Percentiles rank a stretch among this genome's conserved stretches.
Evolutionary conservation across 192 early-diverging fungal genomes (phyloP).

Genomic region (Radiomyces spectabilis): DNA sequence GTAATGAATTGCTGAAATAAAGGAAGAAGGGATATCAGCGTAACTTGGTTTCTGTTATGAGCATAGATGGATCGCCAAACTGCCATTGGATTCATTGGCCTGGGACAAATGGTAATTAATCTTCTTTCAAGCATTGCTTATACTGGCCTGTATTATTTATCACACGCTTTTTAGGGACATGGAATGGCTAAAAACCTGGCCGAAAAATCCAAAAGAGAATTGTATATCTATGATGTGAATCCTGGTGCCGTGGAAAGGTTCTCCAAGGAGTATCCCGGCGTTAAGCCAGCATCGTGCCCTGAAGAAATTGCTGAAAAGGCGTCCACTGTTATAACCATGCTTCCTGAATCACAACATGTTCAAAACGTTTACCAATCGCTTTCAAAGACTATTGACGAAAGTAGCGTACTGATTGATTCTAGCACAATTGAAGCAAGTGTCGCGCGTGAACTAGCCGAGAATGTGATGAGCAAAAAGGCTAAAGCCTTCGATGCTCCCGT

Average conservation of each 20-base stretch:
- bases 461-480: slow-evolving; percentile 52
- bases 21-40: no score
- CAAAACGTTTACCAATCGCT: slow-evolving; percentile 58
- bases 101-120: slow-evolving; percentile 72
- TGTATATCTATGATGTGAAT: slow-evolving; percentile 74
- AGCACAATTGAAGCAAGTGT: slow-evolving; percentile 88
- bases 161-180: slow-evolving; percentile 60
- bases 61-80: no score
- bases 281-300: slow-evolving; percentile 52
- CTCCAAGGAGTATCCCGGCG: slow-evolving; percentile 32
- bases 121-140: neutral
- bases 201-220: slow-evolving; percentile 40
- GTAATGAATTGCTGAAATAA: no score
- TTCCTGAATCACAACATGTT: slow-evolving; percentile 82
- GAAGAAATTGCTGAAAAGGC: slow-evolving; percentile 63
- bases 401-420: slow-evolving; percentile 73
- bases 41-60: no score
- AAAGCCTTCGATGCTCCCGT: slow-evolving; percentile 87
- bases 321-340: slow-evolving; percentile 83
- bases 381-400: slow-evolving; percentile 15
- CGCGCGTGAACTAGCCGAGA: slow-evolving; percentile 59
- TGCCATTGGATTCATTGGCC: slow-evolving; percentile 84
- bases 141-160: slow-evolving; percentile 15
- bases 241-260: slow-evolving; percentile 48
- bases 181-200: slow-evolving; percentile 89